Evolutionary conservation across 2,329 filamentous ascomycete genomes (phyloP).

Genomic region (Fusarium nelsonii): DNA sequence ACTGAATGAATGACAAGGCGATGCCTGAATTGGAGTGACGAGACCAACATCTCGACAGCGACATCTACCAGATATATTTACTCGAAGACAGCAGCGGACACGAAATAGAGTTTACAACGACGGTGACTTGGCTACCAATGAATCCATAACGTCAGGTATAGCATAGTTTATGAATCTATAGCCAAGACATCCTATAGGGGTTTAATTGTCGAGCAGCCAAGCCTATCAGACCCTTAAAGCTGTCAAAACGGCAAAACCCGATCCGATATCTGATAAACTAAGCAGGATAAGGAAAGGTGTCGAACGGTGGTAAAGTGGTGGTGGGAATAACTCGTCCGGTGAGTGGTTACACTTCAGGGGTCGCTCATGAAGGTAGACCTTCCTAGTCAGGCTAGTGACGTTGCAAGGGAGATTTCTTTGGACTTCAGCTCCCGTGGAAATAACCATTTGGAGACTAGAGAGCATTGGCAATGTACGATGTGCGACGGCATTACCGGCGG

Average conservation of each 20-base stretch:
- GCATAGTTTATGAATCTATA: conserved; percentile 1
- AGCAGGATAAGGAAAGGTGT: conserved; percentile 10
- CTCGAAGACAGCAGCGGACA: not conserved
- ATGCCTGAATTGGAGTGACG: not conserved
- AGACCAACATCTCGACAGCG: not conserved
- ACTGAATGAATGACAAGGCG: conserved; percentile 19
- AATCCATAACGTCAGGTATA: conserved; percentile 18
- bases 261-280: conserved; percentile 1
- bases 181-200: not conserved
- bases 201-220: not conserved
- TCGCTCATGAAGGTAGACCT: not conserved
- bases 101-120: conserved; percentile 11
- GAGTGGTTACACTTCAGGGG: conserved; percentile 16
- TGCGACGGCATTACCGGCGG: not conserved
- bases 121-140: conserved; percentile 23
- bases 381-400: not conserved
- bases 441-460: not conserved
- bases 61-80: conserved; percentile 2
- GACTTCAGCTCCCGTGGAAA: not conserved
- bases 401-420: not conserved
- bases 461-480: not conserved
- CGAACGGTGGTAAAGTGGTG: conserved; percentile 27
- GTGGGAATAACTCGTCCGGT: conserved; percentile 29
- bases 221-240: conserved; percentile 6
- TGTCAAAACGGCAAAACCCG: conserved; percentile 12